A percentile compares a stretch with the other conserved stretches of the same genome.
These are phyloP conservation scores for Chimonanthus salicifolius DNA, from an alignment of 164 flowering plant species.

Conservation along the genomic window DNA sequence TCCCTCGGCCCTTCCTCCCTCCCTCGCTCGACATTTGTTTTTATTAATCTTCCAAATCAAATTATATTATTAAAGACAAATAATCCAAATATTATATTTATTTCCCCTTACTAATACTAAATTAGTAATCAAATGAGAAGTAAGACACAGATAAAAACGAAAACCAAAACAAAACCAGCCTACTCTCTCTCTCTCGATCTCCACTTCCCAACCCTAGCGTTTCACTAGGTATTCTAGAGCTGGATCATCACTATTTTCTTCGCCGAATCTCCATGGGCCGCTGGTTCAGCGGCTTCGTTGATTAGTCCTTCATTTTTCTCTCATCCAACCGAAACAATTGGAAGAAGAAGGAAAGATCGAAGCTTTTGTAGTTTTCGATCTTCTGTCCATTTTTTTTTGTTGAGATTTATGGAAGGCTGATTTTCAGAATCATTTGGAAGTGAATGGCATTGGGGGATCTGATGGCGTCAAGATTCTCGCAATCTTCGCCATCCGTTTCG, in stretches of 20 bases:
- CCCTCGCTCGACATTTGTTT: no score
- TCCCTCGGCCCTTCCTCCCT: no score
- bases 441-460: conserved; percentile 96
- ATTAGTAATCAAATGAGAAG: background rate
- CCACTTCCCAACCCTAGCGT: conserved; percentile 8
- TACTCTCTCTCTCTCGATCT: background rate
- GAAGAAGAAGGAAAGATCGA: background rate
- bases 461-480: conserved; percentile 75
- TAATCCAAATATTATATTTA: no score
- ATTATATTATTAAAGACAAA: no score
- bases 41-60: no score
- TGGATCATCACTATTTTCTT: conserved; percentile 62
- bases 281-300: conserved; percentile 81
- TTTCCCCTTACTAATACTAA: no score
- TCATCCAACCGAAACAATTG: no score
- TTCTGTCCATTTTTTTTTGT: background rate
- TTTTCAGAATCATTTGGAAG: conserved; percentile 18
- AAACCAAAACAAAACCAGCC: background rate
- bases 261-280: conserved; percentile 65
- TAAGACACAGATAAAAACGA: background rate
- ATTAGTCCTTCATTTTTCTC: conserved; percentile 22
- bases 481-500: conserved; percentile 41
- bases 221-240: conserved; percentile 36
- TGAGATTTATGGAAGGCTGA: conserved; percentile 1
- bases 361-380: background rate